Conservation (phyloP, 257 asterid genomes). For the Fraxinus cuspidata region DNA sequence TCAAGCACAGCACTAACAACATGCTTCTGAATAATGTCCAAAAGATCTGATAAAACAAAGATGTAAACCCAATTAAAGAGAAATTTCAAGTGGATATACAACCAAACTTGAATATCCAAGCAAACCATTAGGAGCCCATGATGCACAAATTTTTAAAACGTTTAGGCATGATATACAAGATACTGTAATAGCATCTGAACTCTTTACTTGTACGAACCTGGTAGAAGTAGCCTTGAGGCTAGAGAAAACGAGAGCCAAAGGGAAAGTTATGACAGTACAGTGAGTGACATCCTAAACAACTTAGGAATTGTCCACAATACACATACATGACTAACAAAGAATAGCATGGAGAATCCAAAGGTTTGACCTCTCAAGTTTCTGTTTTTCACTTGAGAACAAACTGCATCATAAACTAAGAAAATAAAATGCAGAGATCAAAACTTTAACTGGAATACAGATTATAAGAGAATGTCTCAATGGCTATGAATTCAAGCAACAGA, state of each 20-base stretch:
- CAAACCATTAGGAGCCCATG: too few relatives aligned
- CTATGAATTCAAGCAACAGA: not conserved
- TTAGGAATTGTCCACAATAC: too few relatives aligned
- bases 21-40: too few relatives aligned
- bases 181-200: not conserved
- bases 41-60: too few relatives aligned
- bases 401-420: too few relatives aligned
- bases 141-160: too few relatives aligned
- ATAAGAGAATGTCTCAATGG: not conserved
- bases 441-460: not conserved
- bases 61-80: too few relatives aligned
- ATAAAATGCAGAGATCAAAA: not conserved
- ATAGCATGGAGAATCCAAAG: not conserved
- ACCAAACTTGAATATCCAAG: too few relatives aligned
- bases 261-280: not conserved
- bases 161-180: too few relatives aligned
- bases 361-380: not conserved
- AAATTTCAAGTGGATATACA: too few relatives aligned
- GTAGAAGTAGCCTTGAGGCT: not conserved
- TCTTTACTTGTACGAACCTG: not conserved
- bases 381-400: not conserved
- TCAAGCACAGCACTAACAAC: too few relatives aligned
- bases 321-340: not conserved
- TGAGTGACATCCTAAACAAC: too few relatives aligned
- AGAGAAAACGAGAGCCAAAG: not conserved